Evolutionary conservation across 768 basidiomycete species (phyloP), one percentile per base, ranked within the genome.

Genomic region (Leccinum obscurum): DNA sequence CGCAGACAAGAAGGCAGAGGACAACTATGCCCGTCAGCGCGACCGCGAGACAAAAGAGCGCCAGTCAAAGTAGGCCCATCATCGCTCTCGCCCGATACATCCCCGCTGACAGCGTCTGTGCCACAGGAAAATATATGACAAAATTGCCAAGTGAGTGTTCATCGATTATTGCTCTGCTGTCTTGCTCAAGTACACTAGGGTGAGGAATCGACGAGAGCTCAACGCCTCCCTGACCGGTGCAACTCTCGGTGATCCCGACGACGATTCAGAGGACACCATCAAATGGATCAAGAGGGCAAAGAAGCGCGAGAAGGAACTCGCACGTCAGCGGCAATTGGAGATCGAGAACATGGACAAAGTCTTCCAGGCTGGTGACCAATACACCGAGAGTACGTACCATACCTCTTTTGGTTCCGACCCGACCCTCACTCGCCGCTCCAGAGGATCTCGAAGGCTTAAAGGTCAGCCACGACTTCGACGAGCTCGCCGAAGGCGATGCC

Each of bases 391-490:
- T 94, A 66, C 68, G 92, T 75, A 14, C 7, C 8, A 6, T 53
- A 35, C 4, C 26, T 46, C 14, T 24, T 35, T 15, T 39, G 22
- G 14, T 53, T 30, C 35, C 28, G 26, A 15, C 53, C 49, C 56
- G 1, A 24, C 20, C 28, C 50, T 66, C 52, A 62, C 20, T 3
- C 61, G 15, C 56, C 54, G 26, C 53, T 58, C 10, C 61, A 95
- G 93, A 87, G 80, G 94, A 98, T 77, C 84, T 99, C 66, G 86
- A 83, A 62, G 97, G 97, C 51, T 79, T 99, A 62, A 98, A 98
- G 83, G 97, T 99, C 74, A 88, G 84, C 80, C 97, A 99, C 77
- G 94, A 92, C 81, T 88, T 95, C 64, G 90, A 95, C 61, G 90
- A 84, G 66, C 82, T 99, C 76, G 91, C 88, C 62, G 95, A 96